Evolutionary conservation across 179 eudicot species (phyloP).

Genomic region (Patellifolia procumbens): DNA sequence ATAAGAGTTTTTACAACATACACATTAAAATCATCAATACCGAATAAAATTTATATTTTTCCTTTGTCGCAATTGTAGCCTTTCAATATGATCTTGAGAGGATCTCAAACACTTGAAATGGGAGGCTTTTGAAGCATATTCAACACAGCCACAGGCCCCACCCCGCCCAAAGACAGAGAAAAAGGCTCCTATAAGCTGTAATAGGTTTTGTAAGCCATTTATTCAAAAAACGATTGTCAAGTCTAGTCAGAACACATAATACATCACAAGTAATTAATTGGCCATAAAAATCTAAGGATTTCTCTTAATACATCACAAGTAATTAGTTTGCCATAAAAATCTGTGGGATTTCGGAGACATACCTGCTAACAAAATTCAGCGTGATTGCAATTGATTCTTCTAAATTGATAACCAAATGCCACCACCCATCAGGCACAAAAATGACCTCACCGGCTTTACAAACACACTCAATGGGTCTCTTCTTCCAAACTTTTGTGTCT

Average conservation of each 20-base stretch:
- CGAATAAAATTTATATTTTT: no score
- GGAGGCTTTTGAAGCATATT: neutral
- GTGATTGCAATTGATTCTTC: conserved; percentile 97
- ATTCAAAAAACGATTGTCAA: neutral
- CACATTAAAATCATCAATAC: neutral
- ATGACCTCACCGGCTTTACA: conserved; percentile 95
- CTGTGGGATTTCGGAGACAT: conserved; percentile 18
- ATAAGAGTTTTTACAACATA: neutral
- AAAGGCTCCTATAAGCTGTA: no score
- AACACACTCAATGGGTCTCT: conserved; percentile 85
- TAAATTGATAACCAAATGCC: conserved; percentile 95
- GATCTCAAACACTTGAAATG: no score
- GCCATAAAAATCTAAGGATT: no score
- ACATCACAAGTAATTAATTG: neutral
- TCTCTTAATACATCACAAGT: no score
- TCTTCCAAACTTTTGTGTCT: conserved; percentile 73
- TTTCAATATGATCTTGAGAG: neutral
- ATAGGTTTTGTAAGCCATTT: neutral
- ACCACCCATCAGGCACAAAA: conserved; percentile 97
- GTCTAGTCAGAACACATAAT: neutral
- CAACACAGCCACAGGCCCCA: neutral
- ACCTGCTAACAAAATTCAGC: conserved; percentile 97
- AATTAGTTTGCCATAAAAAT: neutral
- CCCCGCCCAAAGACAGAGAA: neutral
- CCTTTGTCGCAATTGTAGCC: no score